Conservation (phyloP, 495 filamentous ascomycete genomes). For the Extremus antarcticus region DNA sequence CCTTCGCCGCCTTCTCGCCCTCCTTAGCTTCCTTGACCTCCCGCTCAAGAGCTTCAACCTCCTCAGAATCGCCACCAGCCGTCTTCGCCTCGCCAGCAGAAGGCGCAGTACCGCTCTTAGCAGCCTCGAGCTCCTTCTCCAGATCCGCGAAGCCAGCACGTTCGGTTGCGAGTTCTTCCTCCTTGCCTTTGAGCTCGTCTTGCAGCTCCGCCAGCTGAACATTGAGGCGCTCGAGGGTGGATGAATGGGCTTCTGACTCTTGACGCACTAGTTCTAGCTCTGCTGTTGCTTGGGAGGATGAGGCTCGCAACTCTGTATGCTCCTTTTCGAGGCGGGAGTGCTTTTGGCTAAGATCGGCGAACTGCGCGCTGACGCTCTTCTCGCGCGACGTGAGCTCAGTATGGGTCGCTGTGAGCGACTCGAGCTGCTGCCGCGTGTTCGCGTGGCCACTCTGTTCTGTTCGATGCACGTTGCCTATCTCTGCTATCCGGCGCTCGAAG, state of each 20-base stretch:
- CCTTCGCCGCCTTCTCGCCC: slow-evolving; percentile 25
- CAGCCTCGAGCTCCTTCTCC: slow-evolving; percentile 22
- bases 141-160: slow-evolving; percentile 15
- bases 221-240: slow-evolving; percentile 3
- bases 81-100: background rate
- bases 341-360: slow-evolving; percentile 8
- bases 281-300: background rate
- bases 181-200: slow-evolving; percentile 14
- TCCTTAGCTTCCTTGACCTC: slow-evolving; percentile 24
- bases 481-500: slow-evolving; percentile 11
- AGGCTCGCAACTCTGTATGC: slow-evolving; percentile 2
- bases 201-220: slow-evolving; percentile 6
- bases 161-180: slow-evolving; percentile 13
- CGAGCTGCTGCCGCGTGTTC: slow-evolving; percentile 19
- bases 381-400: slow-evolving; percentile 6
- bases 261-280: background rate
- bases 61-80: background rate
- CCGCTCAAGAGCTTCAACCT: background rate
- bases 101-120: slow-evolving; percentile 2
- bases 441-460: slow-evolving; percentile 19
- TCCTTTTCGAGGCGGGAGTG: slow-evolving; percentile 16
- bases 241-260: background rate
- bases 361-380: background rate
- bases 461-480: slow-evolving; percentile 19
- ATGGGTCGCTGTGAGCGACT: slow-evolving; percentile 17